Conservation (phyloP, 345 rosid species). For the Mallotus nudiflorus region DNA sequence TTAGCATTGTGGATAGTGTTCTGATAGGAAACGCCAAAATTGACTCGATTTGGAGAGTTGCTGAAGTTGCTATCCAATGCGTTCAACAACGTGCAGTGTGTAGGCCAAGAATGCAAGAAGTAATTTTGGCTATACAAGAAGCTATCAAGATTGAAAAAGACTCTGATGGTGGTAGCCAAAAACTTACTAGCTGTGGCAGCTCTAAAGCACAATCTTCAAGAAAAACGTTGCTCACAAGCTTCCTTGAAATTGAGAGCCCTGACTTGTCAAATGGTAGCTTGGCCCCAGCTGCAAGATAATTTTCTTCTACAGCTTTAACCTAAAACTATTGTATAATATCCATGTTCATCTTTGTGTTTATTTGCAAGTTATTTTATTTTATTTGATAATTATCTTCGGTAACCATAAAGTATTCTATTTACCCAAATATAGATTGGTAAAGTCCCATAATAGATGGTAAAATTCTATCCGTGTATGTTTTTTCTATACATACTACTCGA, state of each 20-base stretch:
- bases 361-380: not conserved
- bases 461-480: no score
- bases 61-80: constrained; percentile 84
- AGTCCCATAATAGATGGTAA: no score
- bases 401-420: no score
- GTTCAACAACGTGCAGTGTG: constrained; percentile 65
- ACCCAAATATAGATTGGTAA: no score
- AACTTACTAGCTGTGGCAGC: constrained; percentile 33
- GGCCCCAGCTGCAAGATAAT: constrained; percentile 76
- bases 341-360: not conserved
- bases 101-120: constrained; percentile 90
- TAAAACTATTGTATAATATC: not conserved
- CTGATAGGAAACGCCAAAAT: constrained; percentile 61
- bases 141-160: constrained; percentile 80
- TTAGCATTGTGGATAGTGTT: constrained; percentile 66
- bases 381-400: no score
- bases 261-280: constrained; percentile 67
- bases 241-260: constrained; percentile 88
- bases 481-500: no score
- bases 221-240: constrained; percentile 82
- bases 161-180: constrained; percentile 35
- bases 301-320: not conserved
- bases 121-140: constrained; percentile 77
- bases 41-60: constrained; percentile 87
- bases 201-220: constrained; percentile 72